phyloP scores from a whole-genome alignment of 2,329 filamentous ascomycete genomes.

The Penicillium sp. region DNA sequence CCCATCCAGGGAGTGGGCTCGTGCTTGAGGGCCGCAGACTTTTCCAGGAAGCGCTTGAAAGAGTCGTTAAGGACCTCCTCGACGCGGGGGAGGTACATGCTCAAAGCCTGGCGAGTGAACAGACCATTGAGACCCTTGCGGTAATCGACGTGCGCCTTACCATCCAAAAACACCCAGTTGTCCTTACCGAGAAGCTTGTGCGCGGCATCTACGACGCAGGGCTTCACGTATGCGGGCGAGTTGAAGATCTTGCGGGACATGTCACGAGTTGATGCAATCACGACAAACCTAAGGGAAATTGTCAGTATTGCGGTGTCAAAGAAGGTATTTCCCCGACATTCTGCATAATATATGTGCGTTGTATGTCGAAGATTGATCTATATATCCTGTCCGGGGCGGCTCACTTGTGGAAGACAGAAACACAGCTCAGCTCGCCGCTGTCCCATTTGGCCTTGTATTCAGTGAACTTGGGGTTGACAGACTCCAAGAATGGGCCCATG shows the following conservation, averaged over 20 bases:
- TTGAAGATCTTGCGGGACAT: conserved; percentile 97
- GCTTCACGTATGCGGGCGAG: conserved; percentile 86
- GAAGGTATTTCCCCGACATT: neutral
- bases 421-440: conserved; percentile 89
- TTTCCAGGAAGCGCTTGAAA: conserved; percentile 73
- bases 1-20: conserved; percentile 85
- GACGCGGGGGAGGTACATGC: conserved; percentile 85
- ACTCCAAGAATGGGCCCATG: conserved; percentile 94
- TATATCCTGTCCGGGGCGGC: conserved; percentile 26
- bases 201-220: conserved; percentile 91
- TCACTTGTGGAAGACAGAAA: conserved; percentile 99
- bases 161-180: conserved; percentile 98
- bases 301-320: neutral
- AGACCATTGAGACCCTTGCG: conserved; percentile 93
- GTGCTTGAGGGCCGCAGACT: conserved; percentile 69
- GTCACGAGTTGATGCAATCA: conserved; percentile 92
- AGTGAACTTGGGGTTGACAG: conserved; percentile 85
- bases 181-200: conserved; percentile 87
- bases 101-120: conserved; percentile 87
- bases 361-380: neutral
- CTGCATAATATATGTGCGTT: neutral
- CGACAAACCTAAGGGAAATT: conserved; percentile 71
- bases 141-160: conserved; percentile 92
- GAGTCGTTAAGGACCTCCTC: conserved; percentile 89
- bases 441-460: conserved; percentile 91